These are phyloP conservation scores for Suillus plorans DNA, from an alignment of 768 basidiomycete species.

Conservation along the genomic window DNA sequence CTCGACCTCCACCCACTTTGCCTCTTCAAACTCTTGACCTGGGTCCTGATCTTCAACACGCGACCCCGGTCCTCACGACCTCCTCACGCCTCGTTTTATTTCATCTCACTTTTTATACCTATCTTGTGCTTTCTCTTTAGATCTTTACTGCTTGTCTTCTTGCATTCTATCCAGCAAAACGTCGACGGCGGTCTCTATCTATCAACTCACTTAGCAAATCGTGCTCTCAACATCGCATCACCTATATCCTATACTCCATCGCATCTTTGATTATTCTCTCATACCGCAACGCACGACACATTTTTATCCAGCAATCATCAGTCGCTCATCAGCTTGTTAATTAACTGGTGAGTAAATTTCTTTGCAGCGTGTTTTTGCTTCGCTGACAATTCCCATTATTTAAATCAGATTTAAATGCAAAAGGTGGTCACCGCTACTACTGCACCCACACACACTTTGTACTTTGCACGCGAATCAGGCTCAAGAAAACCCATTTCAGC, in stretches of 20 bases:
- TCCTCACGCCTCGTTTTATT: conserved; percentile 44
- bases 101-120: conserved; percentile 54
- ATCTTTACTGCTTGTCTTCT: conserved; percentile 40
- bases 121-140: conserved; percentile 42
- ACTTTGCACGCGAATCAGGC: conserved; percentile 37
- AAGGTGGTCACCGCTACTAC: conserved; percentile 62
- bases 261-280: conserved; percentile 49
- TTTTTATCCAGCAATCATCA: conserved; percentile 50
- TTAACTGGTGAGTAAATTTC: conserved; percentile 44
- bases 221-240: conserved; percentile 32
- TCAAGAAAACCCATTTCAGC: conserved; percentile 29
- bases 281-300: conserved; percentile 39
- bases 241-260: conserved; percentile 38
- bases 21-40: conserved; percentile 25
- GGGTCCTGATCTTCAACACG: conserved; percentile 36
- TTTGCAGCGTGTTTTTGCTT: conserved; percentile 10
- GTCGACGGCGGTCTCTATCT: conserved; percentile 37
- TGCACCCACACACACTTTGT: conserved; percentile 35
- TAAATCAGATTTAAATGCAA: conserved; percentile 62
- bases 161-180: conserved; percentile 34
- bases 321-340: conserved; percentile 38
- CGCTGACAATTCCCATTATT: conserved; percentile 23
- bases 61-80: conserved; percentile 54
- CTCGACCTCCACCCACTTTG: conserved; percentile 35
- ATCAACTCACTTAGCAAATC: conserved; percentile 36